These are phyloP conservation scores for Dittrichia graveolens DNA, from an alignment of 129 eudicot species.

Conservation along the genomic window DNA sequence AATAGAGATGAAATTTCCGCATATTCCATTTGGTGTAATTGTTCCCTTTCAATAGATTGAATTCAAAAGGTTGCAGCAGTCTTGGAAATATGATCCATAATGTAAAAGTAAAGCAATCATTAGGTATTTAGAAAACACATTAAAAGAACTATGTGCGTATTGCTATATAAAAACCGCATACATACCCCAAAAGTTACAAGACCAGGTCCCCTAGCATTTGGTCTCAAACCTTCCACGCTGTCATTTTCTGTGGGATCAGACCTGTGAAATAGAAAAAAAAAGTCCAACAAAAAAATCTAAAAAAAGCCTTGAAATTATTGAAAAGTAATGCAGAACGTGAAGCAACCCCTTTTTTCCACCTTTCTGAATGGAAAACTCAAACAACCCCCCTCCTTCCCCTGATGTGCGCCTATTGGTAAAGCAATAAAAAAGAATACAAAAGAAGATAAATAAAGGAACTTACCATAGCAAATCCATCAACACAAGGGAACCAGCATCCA, in stretches of 20 bases:
- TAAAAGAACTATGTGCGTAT: not conserved
- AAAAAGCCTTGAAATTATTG: not conserved
- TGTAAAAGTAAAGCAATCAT: not conserved
- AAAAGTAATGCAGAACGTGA: too few species aligned
- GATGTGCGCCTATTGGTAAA: not conserved
- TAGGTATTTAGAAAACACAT: not conserved
- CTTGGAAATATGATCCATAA: not conserved
- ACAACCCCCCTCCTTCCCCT: too few species aligned
- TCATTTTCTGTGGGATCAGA: conserved; percentile 99
- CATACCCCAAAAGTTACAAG: conserved; percentile 97
- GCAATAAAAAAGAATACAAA: not conserved
- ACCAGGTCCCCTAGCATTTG: conserved; percentile 97
- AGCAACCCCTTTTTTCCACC: not conserved
- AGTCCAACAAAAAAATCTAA: not conserved
- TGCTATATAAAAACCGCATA: conserved; percentile 12
- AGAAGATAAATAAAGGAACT: not conserved
- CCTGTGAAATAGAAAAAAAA: conserved; percentile 47
- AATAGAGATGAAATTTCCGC: not conserved
- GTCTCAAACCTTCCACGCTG: conserved; percentile 94
- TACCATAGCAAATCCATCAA: conserved; percentile 97
- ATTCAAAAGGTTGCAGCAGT: not conserved
- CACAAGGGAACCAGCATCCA: conserved; percentile 98
- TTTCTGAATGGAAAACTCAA: too few species aligned
- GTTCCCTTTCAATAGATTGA: too few species aligned
- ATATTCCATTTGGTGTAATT: too few species aligned